These are phyloP conservation scores for Ogataea paraovalis DNA, from an alignment of 805 yeast genomes.

Conservation along the genomic window DNA sequence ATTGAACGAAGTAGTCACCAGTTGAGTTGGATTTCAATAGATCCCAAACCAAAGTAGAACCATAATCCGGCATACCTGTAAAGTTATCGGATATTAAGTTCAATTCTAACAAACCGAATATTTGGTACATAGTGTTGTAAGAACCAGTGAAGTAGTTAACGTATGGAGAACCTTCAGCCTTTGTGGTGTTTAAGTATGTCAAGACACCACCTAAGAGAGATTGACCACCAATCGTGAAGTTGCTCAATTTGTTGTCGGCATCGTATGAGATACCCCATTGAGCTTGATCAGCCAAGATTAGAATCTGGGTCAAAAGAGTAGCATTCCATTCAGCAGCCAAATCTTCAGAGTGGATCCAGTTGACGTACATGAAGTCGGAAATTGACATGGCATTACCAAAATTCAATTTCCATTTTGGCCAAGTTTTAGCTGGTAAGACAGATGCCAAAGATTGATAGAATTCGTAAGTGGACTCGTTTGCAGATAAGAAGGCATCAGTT, in stretches of 20 bases:
- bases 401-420: constrained; percentile 30
- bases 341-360: constrained; percentile 38
- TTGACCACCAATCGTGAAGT: constrained; percentile 40
- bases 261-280: constrained; percentile 36
- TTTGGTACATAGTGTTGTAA: constrained; percentile 40
- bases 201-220: constrained; percentile 35
- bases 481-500: constrained; percentile 29
- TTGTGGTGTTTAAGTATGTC: constrained; percentile 35
- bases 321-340: constrained; percentile 32
- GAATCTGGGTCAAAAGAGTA: constrained; percentile 29
- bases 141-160: constrained; percentile 43
- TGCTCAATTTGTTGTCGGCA: constrained; percentile 22
- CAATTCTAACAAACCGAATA: constrained; percentile 34
- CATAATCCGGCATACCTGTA: constrained; percentile 46
- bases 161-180: constrained; percentile 33
- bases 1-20: constrained; percentile 35
- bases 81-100: constrained; percentile 33
- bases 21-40: constrained; percentile 27
- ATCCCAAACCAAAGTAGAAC: constrained; percentile 43
- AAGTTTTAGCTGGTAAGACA: constrained; percentile 25
- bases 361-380: constrained; percentile 38
- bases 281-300: constrained; percentile 36
- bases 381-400: constrained; percentile 38
- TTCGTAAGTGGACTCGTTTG: constrained; percentile 34
- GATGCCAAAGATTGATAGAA: constrained; percentile 36